These are phyloP conservation scores for Bacterosira constricta DNA, from an alignment of 108 stramenopile species.

Conservation along the genomic window DNA sequence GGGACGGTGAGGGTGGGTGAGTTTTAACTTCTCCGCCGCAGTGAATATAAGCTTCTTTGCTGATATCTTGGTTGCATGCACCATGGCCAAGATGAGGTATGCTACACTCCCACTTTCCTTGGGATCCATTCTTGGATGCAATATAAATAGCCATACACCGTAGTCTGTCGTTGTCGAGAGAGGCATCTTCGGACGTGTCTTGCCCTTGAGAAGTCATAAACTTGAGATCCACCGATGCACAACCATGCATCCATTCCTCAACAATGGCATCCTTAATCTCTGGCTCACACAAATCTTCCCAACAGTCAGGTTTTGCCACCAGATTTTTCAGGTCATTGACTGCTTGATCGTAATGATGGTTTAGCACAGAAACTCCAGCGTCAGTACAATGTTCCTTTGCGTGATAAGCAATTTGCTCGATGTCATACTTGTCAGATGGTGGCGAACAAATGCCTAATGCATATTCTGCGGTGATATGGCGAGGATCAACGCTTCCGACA, in stretches of 20 bases:
- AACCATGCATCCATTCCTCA: conserved; percentile 33
- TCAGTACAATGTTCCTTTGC: conserved; percentile 14
- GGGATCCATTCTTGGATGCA: background rate
- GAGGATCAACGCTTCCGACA: background rate
- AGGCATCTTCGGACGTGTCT: background rate
- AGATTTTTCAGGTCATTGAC: conserved; percentile 15
- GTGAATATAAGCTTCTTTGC: conserved; percentile 11
- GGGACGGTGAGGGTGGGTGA: background rate
- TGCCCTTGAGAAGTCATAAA: conserved; percentile 8
- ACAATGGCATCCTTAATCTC: conserved; percentile 9
- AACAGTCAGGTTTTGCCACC: conserved; percentile 24
- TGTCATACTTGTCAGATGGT: conserved; percentile 18
- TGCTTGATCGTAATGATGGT: conserved; percentile 5
- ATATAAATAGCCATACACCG: conserved; percentile 38
- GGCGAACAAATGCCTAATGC: conserved; percentile 8
- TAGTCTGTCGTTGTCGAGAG: conserved; percentile 24
- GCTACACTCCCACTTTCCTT: conserved; percentile 8
- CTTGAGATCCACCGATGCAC: conserved; percentile 18
- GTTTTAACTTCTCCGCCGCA: conserved; percentile 13
- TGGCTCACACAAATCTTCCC: conserved; percentile 26
- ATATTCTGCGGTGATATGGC: background rate
- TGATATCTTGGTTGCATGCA: conserved; percentile 15
- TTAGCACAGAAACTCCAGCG: background rate
- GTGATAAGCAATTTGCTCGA: conserved; percentile 15
- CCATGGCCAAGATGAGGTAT: background rate